Evolutionary conservation across 148 eudicot species (phyloP), one percentile per base, ranked within the genome.

Genomic region (Rhododendron vialii): DNA sequence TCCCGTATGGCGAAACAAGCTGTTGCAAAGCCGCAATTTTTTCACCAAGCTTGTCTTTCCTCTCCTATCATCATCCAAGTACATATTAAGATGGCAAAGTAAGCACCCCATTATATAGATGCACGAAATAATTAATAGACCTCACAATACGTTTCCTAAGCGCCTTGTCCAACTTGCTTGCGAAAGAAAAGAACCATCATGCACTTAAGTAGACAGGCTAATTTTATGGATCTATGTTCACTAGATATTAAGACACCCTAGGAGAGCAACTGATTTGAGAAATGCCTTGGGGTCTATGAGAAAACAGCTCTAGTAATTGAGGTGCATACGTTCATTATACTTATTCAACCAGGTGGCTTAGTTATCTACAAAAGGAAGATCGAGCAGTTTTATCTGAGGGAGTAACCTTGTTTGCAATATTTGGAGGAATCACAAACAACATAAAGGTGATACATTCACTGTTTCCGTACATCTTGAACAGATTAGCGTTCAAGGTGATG

Each of bases 1-100:
- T 96, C 48, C 99, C 99, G 84, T 84, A 96, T 35, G 98, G 99
- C 30, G 98, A 96, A 83, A 96, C 98, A 59, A 96, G 93, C 88
- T 95, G 98, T 82, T 96, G 99, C 74, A 96, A 92, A 50, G 96
- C 92, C 71, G 89, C 86, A 80, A 96, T 94, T 86, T 93, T 90
- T 90, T 95, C 97, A 67, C 98, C 91, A 57, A 94, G 78, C 84
- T 92, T 96, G 84, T 95, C 99, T 89, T 96, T 95, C 88, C 93
- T 91, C 86, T 94, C 96, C 99, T 95, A 89, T 36, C 53, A 57
- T 85, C 86, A 53, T 86, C 20, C 77, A 86, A 88, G 87, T 51
- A 43, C 51, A 71, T 30, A 43, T 86, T 55, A 69, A 14, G 5
- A 83, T 26, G 51, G 50, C 53, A 84, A 77, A 59, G 53, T 17